Conservation (phyloP, 495 filamentous ascomycete species). For the Neurospora sp. region DNA sequence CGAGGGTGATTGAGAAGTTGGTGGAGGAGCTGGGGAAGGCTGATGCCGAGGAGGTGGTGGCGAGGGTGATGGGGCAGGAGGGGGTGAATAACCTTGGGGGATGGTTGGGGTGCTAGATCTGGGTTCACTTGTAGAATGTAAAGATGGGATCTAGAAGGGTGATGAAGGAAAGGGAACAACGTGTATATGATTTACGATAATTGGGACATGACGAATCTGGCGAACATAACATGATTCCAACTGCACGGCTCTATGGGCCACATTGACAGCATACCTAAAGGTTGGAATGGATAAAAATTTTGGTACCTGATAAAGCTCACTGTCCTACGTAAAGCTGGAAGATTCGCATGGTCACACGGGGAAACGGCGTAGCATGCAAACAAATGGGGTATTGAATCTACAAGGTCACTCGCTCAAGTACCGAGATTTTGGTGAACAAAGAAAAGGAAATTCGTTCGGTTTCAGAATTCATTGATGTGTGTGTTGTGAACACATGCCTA, state of each 20-base stretch:
- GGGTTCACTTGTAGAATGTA: not conserved
- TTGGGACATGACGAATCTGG: not conserved
- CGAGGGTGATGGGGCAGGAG: not conserved
- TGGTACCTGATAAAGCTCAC: not conserved
- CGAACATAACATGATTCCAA: not conserved
- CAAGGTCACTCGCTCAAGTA: not conserved
- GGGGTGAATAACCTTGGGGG: conserved; percentile 13
- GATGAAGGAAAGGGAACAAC: not conserved
- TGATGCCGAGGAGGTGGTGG: conserved; percentile 1
- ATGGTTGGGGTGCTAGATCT: conserved; percentile 25
- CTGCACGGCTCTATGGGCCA: not conserved
- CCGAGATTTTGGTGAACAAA: not conserved
- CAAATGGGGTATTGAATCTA: not conserved
- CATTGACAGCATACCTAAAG: too few species aligned
- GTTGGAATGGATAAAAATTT: not conserved
- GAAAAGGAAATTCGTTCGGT: conserved; percentile 11
- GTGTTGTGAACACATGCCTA: conserved; percentile 20
- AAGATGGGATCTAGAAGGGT: not conserved
- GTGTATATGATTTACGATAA: not conserved
- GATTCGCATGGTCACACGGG: not conserved
- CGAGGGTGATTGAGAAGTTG: conserved; percentile 49
- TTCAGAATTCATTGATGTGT: conserved; percentile 28
- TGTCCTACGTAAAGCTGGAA: too few species aligned
- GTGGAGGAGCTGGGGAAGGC: conserved; percentile 15
- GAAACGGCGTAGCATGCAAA: not conserved